These are phyloP conservation scores for Catharanthus roseus DNA, from an alignment of 257 asterid genomes.

Conservation along the genomic window DNA sequence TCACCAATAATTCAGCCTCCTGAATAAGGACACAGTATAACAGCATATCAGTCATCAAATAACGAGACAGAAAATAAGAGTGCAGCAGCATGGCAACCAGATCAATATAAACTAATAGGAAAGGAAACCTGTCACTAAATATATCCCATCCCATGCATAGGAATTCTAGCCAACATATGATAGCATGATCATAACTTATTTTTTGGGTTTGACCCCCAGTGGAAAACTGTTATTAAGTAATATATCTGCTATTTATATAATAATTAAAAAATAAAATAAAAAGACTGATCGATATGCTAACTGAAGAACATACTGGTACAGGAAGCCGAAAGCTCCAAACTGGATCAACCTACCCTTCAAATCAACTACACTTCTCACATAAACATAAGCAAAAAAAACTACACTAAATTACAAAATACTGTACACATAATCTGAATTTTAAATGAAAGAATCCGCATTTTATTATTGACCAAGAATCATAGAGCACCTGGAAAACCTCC, in stretches of 20 bases:
- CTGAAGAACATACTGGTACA: neutral
- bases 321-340: neutral
- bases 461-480: neutral
- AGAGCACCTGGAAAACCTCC: constrained; percentile 75
- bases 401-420: neutral
- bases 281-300: no score
- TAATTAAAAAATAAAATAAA: no score
- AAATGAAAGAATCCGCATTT: neutral
- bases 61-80: neutral
- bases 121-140: neutral
- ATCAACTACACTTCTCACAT: neutral
- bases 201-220: neutral
- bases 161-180: neutral
- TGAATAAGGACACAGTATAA: constrained; percentile 16
- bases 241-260: no score
- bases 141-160: neutral
- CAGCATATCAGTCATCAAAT: neutral
- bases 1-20: constrained; percentile 75
- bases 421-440: neutral
- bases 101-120: neutral
- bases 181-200: neutral
- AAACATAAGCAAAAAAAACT: neutral
- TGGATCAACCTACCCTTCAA: neutral
- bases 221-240: neutral
- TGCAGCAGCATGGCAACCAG: neutral